Evolutionary conservation across 2,329 filamentous ascomycete genomes (phyloP).

Genomic region (Penicillium corylophilum): DNA sequence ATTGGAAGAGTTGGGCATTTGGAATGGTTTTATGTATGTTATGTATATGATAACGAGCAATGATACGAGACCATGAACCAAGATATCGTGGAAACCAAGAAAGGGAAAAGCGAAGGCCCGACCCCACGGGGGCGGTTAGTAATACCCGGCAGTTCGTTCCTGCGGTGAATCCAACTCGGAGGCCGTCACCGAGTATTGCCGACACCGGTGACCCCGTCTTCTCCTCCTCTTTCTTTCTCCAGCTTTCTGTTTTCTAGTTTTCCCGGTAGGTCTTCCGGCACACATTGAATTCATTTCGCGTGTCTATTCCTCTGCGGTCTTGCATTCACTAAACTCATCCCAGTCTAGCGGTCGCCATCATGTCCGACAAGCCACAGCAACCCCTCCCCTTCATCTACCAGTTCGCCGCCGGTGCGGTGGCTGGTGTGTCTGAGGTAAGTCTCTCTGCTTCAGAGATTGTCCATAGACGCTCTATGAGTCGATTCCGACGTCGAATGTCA

Average conservation of each 20-base stretch:
- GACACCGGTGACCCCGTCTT: constrained; percentile 19
- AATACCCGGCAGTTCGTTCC: constrained; percentile 14
- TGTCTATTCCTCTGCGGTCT: not conserved
- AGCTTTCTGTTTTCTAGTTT: constrained; percentile 1
- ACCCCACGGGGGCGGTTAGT: constrained; percentile 18
- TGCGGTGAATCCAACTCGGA: constrained; percentile 6
- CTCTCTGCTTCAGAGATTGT: not conserved
- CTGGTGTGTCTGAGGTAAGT: constrained; percentile 93
- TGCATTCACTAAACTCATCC: constrained; percentile 3
- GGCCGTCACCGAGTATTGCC: constrained; percentile 22
- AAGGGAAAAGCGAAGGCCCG: not conserved
- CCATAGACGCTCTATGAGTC: not conserved
- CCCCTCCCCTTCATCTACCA: constrained; percentile 92
- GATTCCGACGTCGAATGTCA: not conserved
- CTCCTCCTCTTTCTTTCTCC: constrained; percentile 8
- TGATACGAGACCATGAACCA: too few species aligned
- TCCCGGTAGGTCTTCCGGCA: constrained; percentile 9
- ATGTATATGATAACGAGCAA: not conserved
- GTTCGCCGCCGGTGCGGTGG: constrained; percentile 93
- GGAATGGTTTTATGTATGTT: not conserved
- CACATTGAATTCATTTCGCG: not conserved
- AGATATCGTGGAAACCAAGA: too few species aligned
- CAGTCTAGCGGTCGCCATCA: constrained; percentile 41
- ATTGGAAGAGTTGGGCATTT: not conserved
- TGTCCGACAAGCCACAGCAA: constrained; percentile 63